Base-by-base conservation (phyloP, 768 basidiomycete species). In the Leucocoprinus leucothites region DNA sequence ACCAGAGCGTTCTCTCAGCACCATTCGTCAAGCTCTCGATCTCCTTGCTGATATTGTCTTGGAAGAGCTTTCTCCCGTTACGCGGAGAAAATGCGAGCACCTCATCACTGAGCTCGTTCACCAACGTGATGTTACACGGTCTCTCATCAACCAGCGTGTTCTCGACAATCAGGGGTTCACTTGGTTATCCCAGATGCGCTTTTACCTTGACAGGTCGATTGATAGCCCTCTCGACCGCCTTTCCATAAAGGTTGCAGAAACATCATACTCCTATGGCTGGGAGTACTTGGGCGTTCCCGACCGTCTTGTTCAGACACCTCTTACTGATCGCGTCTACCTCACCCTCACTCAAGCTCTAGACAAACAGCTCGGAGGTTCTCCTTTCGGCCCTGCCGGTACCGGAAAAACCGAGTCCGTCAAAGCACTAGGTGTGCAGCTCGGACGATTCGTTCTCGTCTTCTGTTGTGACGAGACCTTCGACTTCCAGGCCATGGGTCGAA, bases 391-490 rank as follows among this genome's bases (percentile, higher is more conserved):
- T 48, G 97, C 97, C 18, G 97, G 97, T 69, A 98, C 96, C 56
- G 94, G 95, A 26, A 99, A 99, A 76, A 99, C 97, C 0, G 97
- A 99, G 71, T 98, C 97, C 1, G 97, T 99, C 67, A 99, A 99
- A 71, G 95, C 97, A 1, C 85, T 99, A 19, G 97, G 97, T 48
- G 93, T 98, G 1, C 95, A 97, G 64, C 84, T 99, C 4, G 97
- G 97, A 38, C 87, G 97, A 35, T 99, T 99, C 65, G 97, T 99
- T n/a, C 80, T 99, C 46, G 97, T 99, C n/a, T 99, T 99, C 75
- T 98, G 97, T 68, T 99, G 97, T 65, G 97, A 99, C 70, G 97
- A 99, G 69, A 97, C 92, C 0, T 98, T 99, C 71, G 97, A 99
- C 71, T 98, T 98, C 79, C 95, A 98, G 68, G 97, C 97, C 1